Conservation (phyloP, 345 rosid species). For the Sonneratia caseolaris region DNA sequence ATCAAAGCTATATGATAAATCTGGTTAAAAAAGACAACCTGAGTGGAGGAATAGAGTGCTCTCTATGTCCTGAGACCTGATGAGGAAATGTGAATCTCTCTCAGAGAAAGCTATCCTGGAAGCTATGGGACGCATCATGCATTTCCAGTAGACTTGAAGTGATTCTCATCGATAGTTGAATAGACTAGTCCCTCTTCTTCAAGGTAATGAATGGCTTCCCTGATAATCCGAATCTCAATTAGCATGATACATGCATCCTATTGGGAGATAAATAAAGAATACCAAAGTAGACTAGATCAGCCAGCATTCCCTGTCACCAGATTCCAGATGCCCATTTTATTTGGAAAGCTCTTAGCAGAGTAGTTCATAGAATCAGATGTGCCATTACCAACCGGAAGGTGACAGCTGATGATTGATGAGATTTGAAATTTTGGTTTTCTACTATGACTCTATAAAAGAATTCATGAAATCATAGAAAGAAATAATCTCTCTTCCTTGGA, state of each 20-base stretch:
- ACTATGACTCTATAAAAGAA: neutral
- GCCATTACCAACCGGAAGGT: neutral
- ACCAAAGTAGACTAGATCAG: neutral
- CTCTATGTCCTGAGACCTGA: neutral
- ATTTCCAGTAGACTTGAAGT: slow-evolving; percentile 57
- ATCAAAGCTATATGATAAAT: neutral
- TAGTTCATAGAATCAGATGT: neutral
- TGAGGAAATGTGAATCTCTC: neutral
- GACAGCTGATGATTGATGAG: neutral
- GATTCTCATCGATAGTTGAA: slow-evolving; percentile 50
- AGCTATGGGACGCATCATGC: slow-evolving; percentile 22
- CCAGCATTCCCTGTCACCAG: neutral
- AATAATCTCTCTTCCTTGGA: too few species aligned
- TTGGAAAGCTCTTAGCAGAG: neutral
- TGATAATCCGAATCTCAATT: slow-evolving; percentile 18
- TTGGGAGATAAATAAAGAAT: neutral
- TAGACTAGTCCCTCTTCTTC: slow-evolving; percentile 52
- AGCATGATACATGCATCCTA: neutral
- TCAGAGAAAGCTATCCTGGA: neutral
- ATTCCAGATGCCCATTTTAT: neutral
- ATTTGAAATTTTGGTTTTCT: neutral
- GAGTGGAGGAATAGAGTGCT: neutral
- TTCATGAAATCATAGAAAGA: neutral
- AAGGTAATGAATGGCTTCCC: slow-evolving; percentile 55
- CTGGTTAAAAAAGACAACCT: neutral